These are phyloP conservation scores for Datura wrightii DNA, from an alignment of 257 asterid species.

Conservation along the genomic window DNA sequence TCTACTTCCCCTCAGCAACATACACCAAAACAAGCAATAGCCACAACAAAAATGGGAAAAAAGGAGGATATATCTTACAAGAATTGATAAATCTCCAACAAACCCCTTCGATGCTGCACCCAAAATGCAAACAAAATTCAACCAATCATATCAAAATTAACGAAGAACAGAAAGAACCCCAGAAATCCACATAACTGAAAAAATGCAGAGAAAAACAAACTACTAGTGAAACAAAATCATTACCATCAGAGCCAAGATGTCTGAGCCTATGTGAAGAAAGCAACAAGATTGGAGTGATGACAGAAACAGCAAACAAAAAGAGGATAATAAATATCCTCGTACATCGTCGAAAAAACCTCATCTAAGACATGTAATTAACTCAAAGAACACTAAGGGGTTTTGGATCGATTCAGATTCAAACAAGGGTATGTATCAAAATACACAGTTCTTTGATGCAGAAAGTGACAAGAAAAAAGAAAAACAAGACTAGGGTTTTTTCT, in stretches of 20 bases:
- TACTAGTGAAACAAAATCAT: conserved; percentile 1
- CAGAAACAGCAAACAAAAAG: conserved; percentile 69
- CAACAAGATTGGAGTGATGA: conserved; percentile 61
- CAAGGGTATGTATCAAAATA: conserved; percentile 20
- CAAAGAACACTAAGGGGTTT: background rate
- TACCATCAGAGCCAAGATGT: conserved; percentile 62
- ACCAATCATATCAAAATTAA: conserved; percentile 12
- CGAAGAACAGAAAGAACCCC: background rate
- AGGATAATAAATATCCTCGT: conserved; percentile 87
- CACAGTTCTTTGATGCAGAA: conserved; percentile 26
- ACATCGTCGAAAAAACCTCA: conserved; percentile 68
- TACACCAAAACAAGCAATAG: conserved; percentile 23
- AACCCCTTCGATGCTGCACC: conserved; percentile 63
- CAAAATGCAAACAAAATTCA: conserved; percentile 32
- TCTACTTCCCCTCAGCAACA: conserved; percentile 1
- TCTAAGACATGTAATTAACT: conserved; percentile 42
- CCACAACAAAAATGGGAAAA: background rate
- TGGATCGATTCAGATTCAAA: conserved; percentile 1
- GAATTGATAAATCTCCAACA: conserved; percentile 74
- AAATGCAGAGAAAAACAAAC: background rate
- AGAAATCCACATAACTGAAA: background rate
- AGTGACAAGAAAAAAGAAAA: conserved; percentile 10
- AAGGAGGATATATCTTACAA: conserved; percentile 7
- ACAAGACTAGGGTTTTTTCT: background rate
- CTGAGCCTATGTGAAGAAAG: conserved; percentile 64